phyloP scores from a whole-genome alignment of 768 basidiomycete genomes.

The Amanita rimosa region DNA sequence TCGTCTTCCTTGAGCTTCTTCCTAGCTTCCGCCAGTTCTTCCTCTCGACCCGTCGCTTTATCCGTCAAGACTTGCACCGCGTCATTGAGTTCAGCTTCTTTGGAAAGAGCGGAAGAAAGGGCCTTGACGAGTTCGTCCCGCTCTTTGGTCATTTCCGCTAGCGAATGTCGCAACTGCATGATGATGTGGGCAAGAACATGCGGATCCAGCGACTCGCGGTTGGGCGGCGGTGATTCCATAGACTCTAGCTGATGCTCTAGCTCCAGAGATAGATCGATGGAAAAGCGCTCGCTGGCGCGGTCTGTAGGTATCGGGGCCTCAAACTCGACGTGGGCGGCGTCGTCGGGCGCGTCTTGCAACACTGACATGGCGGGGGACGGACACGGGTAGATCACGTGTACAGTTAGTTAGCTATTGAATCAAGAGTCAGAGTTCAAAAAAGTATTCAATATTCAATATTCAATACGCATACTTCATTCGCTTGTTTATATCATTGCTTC shows the following conservation, averaged over 20 bases:
- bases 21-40: slow-evolving; percentile 38
- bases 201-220: slow-evolving; percentile 51
- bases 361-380: not conserved
- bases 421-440: no score
- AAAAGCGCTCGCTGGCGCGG: slow-evolving; percentile 26
- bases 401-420: no score
- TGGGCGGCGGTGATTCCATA: slow-evolving; percentile 40
- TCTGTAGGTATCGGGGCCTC: not conserved
- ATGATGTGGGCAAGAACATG: slow-evolving; percentile 69
- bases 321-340: not conserved
- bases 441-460: no score
- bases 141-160: slow-evolving; percentile 56
- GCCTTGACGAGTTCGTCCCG: slow-evolving; percentile 53
- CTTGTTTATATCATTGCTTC: no score
- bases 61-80: slow-evolving; percentile 55
- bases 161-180: slow-evolving; percentile 54
- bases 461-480: no score
- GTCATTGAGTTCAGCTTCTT: slow-evolving; percentile 53
- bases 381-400: not conserved
- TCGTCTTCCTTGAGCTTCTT: slow-evolving; percentile 59
- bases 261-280: slow-evolving; percentile 72
- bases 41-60: slow-evolving; percentile 47
- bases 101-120: slow-evolving; percentile 35
- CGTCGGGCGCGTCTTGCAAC: not conserved
- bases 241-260: slow-evolving; percentile 69